These are phyloP conservation scores for Verruconis gallopava DNA, from an alignment of 2,329 filamentous ascomycete genomes.

Conservation along the genomic window DNA sequence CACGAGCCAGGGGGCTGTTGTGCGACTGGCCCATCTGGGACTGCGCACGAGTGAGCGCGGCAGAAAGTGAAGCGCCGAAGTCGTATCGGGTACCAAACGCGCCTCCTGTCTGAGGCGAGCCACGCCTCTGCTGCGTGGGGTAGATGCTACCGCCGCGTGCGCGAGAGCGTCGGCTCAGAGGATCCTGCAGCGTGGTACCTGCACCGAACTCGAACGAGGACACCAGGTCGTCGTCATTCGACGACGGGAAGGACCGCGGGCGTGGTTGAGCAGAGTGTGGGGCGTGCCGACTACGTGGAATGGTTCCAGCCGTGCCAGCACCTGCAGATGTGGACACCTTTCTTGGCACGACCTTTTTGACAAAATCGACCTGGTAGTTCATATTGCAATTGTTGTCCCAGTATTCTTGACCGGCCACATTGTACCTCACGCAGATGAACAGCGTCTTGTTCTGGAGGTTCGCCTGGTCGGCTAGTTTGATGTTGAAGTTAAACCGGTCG, in stretches of 20 bases:
- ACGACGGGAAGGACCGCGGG: slow-evolving; percentile 37
- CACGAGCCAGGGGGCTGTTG: slow-evolving; percentile 36
- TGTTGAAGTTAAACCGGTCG: slow-evolving; percentile 87
- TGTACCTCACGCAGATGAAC: slow-evolving; percentile 83
- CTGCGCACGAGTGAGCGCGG: slow-evolving; percentile 65
- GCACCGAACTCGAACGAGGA: slow-evolving; percentile 39
- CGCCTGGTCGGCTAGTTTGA: slow-evolving; percentile 81
- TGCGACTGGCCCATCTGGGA: slow-evolving; percentile 23
- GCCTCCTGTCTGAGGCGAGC: slow-evolving; percentile 30
- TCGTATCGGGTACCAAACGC: slow-evolving; percentile 91
- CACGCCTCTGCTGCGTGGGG: slow-evolving; percentile 32
- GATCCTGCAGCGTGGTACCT: slow-evolving; percentile 42
- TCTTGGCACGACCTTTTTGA: slow-evolving; percentile 55
- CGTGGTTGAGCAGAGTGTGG: slow-evolving; percentile 28
- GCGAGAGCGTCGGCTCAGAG: slow-evolving; percentile 52
- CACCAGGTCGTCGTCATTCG: slow-evolving; percentile 56
- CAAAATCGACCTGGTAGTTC: slow-evolving; percentile 93
- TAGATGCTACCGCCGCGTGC: slow-evolving; percentile 40
- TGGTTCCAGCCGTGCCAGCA: slow-evolving; percentile 26
- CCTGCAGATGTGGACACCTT: slow-evolving; percentile 28
- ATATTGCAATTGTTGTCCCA: slow-evolving; percentile 86
- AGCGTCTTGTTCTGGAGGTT: slow-evolving; percentile 88
- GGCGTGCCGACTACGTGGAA: slow-evolving; percentile 36
- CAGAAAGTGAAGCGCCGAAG: slow-evolving; percentile 81
- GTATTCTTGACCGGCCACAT: slow-evolving; percentile 68